These are phyloP conservation scores for Juglanconis sp. DNA, from an alignment of 2,329 filamentous ascomycete species.

Conservation along the genomic window DNA sequence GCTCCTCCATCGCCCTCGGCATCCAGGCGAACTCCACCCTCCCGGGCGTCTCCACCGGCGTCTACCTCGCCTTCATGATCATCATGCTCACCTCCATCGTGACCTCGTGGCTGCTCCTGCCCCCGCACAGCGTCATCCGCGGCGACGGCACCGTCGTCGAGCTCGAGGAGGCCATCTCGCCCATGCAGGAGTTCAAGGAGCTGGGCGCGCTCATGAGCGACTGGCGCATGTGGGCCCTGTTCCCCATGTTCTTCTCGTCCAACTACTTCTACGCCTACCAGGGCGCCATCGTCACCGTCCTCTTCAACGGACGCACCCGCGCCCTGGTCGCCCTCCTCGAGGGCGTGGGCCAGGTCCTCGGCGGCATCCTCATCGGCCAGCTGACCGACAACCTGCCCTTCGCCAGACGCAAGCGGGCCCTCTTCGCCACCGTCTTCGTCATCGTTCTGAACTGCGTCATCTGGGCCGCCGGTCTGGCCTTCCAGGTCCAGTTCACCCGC, in stretches of 20 bases:
- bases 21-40: constrained; percentile 20
- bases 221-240: constrained; percentile 59
- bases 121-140: constrained; percentile 19
- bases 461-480: constrained; percentile 70
- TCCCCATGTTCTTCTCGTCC: constrained; percentile 78
- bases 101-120: constrained; percentile 20
- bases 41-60: constrained; percentile 23
- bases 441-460: constrained; percentile 62
- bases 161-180: constrained; percentile 17
- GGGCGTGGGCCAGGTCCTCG: constrained; percentile 70
- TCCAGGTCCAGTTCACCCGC: constrained; percentile 52
- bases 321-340: constrained; percentile 71
- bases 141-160: constrained; percentile 21
- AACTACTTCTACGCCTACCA: constrained; percentile 87
- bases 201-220: constrained; percentile 17
- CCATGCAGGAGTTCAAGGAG: constrained; percentile 18
- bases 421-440: constrained; percentile 52
- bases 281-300: constrained; percentile 66
- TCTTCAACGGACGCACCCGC: constrained; percentile 71
- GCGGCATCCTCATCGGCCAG: constrained; percentile 63
- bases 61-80: constrained; percentile 26
- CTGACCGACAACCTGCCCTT: constrained; percentile 56
- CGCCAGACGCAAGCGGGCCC: constrained; percentile 58
- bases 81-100: constrained; percentile 22
- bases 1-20: constrained; percentile 24